Evolutionary conservation across 768 basidiomycete genomes (phyloP).

Genomic region (Termitomyces sp.): DNA sequence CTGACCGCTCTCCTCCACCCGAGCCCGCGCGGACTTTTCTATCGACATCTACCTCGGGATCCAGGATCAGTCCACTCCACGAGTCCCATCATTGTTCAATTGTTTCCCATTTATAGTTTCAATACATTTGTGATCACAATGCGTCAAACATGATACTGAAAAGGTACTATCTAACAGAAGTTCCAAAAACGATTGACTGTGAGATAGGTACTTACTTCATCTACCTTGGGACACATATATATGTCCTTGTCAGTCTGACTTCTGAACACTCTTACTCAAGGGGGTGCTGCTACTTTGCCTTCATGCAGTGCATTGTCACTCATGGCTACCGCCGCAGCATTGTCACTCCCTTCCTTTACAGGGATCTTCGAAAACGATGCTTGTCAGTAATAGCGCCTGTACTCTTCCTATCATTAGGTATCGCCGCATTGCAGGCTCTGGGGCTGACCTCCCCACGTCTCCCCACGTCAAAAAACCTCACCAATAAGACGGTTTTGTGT

Average conservation of each 20-base stretch:
- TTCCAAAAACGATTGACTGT: not conserved
- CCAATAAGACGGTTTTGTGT: not conserved
- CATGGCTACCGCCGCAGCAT: not conserved
- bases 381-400: not conserved
- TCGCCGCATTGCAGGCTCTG: not conserved
- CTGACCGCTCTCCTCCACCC: not conserved
- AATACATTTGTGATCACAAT: not conserved
- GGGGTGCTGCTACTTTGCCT: not conserved
- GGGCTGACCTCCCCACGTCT: not conserved
- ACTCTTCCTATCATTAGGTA: not conserved
- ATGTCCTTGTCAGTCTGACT: not conserved
- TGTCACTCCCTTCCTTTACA: slow-evolving; percentile 7
- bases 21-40: slow-evolving; percentile 3
- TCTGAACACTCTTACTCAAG: not conserved
- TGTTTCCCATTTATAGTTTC: not conserved
- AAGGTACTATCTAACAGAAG: not conserved
- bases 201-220: not conserved
- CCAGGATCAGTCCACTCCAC: not conserved
- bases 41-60: slow-evolving; percentile 9
- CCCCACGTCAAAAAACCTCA: not conserved
- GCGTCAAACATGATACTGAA: not conserved
- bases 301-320: not conserved
- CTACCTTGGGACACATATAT: not conserved
- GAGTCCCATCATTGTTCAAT: not conserved
- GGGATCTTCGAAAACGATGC: not conserved